A percentile compares a stretch with the other conserved stretches of the same genome.
Evolutionary conservation across 495 filamentous ascomycete genomes (phyloP).

Genomic region (Cenococcum geophilum): DNA sequence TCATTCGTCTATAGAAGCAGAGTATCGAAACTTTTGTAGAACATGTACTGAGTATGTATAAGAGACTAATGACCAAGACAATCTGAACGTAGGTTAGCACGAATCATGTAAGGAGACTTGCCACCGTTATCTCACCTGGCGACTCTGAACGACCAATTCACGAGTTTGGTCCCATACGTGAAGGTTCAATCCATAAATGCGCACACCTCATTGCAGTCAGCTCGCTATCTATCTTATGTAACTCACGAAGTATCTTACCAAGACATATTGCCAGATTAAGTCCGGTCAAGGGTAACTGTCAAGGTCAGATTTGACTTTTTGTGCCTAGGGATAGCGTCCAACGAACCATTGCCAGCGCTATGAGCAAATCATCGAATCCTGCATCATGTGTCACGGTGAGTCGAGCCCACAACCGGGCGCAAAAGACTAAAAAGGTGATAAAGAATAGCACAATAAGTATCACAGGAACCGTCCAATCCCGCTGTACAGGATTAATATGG

Average conservation of each 20-base stretch:
- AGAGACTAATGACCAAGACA: constrained; percentile 18
- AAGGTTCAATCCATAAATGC: constrained; percentile 26
- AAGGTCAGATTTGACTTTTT: neutral
- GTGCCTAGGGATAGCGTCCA: neutral
- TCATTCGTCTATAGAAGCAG: constrained; percentile 32
- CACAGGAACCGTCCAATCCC: constrained; percentile 22
- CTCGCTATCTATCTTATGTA: neutral
- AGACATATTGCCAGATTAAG: constrained; percentile 18
- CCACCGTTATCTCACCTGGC: constrained; percentile 21
- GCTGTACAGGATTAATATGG: constrained; percentile 22
- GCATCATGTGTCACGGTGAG: constrained; percentile 19
- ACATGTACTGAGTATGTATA: constrained; percentile 23
- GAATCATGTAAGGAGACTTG: neutral
- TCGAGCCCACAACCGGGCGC: constrained; percentile 27
- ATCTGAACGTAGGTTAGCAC: constrained; percentile 15
- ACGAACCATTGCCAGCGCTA: constrained; percentile 23
- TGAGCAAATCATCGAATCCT: constrained; percentile 30
- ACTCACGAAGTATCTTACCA: constrained; percentile 6
- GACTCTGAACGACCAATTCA: constrained; percentile 8
- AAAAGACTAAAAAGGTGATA: constrained; percentile 13
- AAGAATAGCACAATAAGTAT: constrained; percentile 13
- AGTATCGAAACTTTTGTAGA: constrained; percentile 33
- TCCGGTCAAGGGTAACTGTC: constrained; percentile 17
- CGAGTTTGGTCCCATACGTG: constrained; percentile 29
- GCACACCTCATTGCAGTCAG: neutral